Base-by-base conservation (phyloP, 1,284 basidiomycete species). In the Ustilago vetiveriae region DNA sequence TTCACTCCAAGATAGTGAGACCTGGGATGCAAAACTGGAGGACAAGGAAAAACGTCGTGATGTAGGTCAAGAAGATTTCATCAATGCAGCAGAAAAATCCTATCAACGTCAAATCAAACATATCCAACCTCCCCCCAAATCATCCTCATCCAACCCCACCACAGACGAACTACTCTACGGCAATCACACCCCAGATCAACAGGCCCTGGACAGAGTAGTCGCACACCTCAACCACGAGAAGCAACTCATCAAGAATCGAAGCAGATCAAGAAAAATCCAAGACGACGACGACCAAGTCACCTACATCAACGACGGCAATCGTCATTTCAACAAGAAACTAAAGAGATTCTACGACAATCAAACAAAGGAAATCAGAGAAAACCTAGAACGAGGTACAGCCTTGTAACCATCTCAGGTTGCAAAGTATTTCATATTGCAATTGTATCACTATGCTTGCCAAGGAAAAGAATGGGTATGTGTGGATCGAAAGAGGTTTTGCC, bases 261-360 rank as follows among this genome's bases (percentile, higher is more conserved):
- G 90, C 32, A 86, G 94, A 69, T 92, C 92, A 83, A 87, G 93
- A 58, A 85, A 86, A 80, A 94, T n/a, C n/a, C n/a, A n/a, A n/a
- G n/a, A 95, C 84, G 93, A 97, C 77, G 90, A 91, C 48, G 90
- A 95, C 66, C 93, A 97, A 73, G 92, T 98, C 83, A 98, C 93
- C 13, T 98, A 98, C 82, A 98, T 98, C 88, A 99, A 99, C 86
- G 92, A 97, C 82, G 89, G 72, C 82, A 99, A 99, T 85, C 90
- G 92, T 77, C 92, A 95, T 49, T 98, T 98, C 87, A 98, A 98
- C 88, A 94, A 94, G 85, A 98, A 92, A 91, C 93, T 98, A 84
- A 90, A 91, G 19, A 88, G 95, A 63, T 98, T 94, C 85, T 98
- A 94, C 85, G 92, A 98, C 87, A 94, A 95, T 81, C 95, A 97